Evolutionary conservation across 768 basidiomycete species (phyloP).

Genomic region (Russula abietina): DNA sequence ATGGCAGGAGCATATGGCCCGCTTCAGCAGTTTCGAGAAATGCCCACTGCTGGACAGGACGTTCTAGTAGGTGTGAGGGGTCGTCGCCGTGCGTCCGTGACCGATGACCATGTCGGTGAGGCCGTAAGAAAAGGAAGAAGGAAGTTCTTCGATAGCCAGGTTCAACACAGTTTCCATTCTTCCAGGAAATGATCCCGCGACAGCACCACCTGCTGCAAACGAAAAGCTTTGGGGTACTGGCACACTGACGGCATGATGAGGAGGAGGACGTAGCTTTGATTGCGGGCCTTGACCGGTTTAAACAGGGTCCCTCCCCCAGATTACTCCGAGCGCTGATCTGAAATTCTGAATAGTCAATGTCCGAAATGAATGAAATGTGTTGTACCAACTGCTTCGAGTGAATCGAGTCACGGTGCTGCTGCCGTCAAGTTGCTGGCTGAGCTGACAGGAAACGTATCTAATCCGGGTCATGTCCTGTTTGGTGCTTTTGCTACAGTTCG

Average conservation of each 20-base stretch:
- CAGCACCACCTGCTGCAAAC: not conserved
- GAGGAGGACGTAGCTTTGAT: not conserved
- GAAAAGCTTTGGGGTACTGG: not conserved
- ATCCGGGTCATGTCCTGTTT: not conserved
- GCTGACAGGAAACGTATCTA: not conserved
- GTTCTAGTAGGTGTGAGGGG: not conserved
- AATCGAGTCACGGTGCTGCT: not conserved
- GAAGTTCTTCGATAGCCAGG: not conserved
- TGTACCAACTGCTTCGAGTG: not conserved
- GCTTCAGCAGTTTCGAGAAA: slow-evolving; percentile 39
- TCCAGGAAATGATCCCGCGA: slow-evolving; percentile 2
- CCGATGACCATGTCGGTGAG: not conserved
- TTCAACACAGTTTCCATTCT: not conserved
- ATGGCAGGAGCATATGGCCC: slow-evolving; percentile 36
- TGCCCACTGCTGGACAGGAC: slow-evolving; percentile 34
- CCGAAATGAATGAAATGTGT: not conserved
- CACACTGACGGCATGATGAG: not conserved
- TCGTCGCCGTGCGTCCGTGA: not conserved
- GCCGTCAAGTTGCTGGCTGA: too few species aligned
- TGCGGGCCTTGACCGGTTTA: not conserved
- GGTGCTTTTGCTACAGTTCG: not conserved
- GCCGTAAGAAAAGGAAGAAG: not conserved
- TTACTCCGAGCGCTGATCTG: slow-evolving; percentile 6
- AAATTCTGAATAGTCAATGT: not conserved
- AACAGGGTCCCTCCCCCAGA: not conserved